Conservation (phyloP, 1,284 basidiomycete species). For the Cryptococcus neoformans region DNA sequence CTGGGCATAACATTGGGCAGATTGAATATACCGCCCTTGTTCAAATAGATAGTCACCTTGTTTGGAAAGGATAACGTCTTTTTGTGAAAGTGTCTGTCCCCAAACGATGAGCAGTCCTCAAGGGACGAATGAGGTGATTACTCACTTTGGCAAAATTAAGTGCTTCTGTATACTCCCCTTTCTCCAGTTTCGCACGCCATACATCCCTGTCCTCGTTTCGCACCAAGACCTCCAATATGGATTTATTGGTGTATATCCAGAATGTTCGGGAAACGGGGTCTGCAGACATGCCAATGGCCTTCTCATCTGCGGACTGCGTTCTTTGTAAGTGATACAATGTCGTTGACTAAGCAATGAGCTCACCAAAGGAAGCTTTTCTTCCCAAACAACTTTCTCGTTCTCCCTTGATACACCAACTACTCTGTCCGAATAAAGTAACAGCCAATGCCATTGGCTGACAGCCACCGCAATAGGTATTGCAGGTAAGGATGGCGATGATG, state of each 20-base stretch:
- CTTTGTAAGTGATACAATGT: background rate
- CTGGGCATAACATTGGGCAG: constrained; percentile 88
- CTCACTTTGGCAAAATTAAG: constrained; percentile 75
- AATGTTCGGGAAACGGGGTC: constrained; percentile 87
- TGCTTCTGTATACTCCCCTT: constrained; percentile 72
- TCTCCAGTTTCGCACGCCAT: constrained; percentile 86
- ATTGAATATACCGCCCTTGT: constrained; percentile 79
- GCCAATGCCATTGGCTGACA: constrained; percentile 88
- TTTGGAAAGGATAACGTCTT: constrained; percentile 75
- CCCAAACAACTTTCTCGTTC: constrained; percentile 77
- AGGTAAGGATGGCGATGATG: constrained; percentile 50
- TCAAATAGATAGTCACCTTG: constrained; percentile 84
- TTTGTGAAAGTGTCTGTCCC: constrained; percentile 70
- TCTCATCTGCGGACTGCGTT: constrained; percentile 66
- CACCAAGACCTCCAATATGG: constrained; percentile 84
- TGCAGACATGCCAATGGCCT: constrained; percentile 66
- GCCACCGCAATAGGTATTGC: constrained; percentile 61
- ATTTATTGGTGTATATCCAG: constrained; percentile 90
- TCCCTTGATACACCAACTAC: constrained; percentile 75
- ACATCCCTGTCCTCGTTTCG: constrained; percentile 89
- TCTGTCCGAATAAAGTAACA: constrained; percentile 78
- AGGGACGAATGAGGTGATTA: background rate
- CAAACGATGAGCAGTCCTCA: background rate
- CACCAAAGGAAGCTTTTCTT: constrained; percentile 78
- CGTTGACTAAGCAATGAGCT: constrained; percentile 25